phyloP scores from a whole-genome alignment of 257 asterid genomes.

The Solanum paucissectum region DNA sequence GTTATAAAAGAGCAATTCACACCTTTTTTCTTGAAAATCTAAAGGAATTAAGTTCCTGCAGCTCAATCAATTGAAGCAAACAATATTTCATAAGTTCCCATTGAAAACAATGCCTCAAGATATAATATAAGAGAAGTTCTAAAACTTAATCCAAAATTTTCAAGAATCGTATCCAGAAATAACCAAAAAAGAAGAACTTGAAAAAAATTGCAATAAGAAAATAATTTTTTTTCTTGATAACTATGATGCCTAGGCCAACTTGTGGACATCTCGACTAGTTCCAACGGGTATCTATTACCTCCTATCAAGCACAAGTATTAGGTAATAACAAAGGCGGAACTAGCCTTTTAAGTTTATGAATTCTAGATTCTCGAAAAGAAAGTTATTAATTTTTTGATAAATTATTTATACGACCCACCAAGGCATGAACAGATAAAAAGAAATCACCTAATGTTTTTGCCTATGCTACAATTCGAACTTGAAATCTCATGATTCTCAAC shows the following conservation, averaged over 20 bases:
- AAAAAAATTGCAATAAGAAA: neutral
- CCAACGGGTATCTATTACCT: neutral
- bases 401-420: neutral
- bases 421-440: neutral
- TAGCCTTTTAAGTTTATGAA: neutral
- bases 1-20: conserved; percentile 17
- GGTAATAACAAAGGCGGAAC: neutral
- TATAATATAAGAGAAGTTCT: neutral
- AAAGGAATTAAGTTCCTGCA: conserved; percentile 6
- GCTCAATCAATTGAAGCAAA: neutral
- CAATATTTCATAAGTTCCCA: neutral
- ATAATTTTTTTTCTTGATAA: neutral
- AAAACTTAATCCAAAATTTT: neutral
- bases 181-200: neutral
- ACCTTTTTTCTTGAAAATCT: neutral
- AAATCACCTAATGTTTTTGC: neutral
- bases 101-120: neutral
- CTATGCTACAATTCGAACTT: neutral
- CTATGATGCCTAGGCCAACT: neutral
- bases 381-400: neutral
- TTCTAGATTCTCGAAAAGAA: neutral
- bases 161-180: neutral
- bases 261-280: neutral
- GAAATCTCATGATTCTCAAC: neutral
- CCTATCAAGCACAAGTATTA: neutral